Evolutionary conservation across 208 protist genomes (phyloP).

Genomic region (Herpetomonas tarakana): DNA sequence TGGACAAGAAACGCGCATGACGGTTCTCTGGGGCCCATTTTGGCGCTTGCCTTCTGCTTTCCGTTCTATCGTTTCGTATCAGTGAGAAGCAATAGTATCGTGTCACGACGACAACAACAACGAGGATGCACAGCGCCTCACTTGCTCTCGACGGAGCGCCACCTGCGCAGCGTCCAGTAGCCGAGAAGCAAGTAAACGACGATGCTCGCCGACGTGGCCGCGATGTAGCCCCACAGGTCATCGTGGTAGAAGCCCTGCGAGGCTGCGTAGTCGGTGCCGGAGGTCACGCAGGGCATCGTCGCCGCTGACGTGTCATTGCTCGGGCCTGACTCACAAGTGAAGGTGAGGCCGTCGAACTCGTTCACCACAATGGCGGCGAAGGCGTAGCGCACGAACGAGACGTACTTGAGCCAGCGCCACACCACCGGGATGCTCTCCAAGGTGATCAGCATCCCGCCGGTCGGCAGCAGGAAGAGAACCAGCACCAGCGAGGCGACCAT

Average conservation of each 20-base stretch:
- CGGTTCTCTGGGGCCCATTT: too few species aligned
- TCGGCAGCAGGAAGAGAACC: constrained; percentile 58
- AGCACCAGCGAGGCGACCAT: constrained; percentile 57
- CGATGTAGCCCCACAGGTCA: constrained; percentile 22
- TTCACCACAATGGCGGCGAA: constrained; percentile 58
- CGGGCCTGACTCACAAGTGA: constrained; percentile 22
- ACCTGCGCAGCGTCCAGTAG: constrained; percentile 40
- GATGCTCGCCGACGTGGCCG: constrained; percentile 23
- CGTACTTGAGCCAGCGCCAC: constrained; percentile 77
- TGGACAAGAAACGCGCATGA: too few species aligned
- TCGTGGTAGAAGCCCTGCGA: constrained; percentile 33
- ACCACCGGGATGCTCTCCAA: constrained; percentile 43
- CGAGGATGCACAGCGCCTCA: constrained; percentile 8
- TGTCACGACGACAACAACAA: too few species aligned
- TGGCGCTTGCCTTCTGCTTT: too few species aligned
- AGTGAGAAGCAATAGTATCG: too few species aligned
- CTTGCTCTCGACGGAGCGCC: constrained; percentile 22
- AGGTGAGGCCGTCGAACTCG: constrained; percentile 60
- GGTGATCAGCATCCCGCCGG: constrained; percentile 63
- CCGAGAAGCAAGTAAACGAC: constrained; percentile 43
- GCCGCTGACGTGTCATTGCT: constrained; percentile 1
- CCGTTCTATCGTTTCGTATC: too few species aligned
- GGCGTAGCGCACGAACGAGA: constrained; percentile 69
- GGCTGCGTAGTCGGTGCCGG: constrained; percentile 38
- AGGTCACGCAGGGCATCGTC: constrained; percentile 26